A percentile compares a stretch with the other conserved stretches of the same genome.
These are phyloP conservation scores for Colletotrichum siamense DNA, from an alignment of 2,329 filamentous ascomycete genomes.

Conservation along the genomic window DNA sequence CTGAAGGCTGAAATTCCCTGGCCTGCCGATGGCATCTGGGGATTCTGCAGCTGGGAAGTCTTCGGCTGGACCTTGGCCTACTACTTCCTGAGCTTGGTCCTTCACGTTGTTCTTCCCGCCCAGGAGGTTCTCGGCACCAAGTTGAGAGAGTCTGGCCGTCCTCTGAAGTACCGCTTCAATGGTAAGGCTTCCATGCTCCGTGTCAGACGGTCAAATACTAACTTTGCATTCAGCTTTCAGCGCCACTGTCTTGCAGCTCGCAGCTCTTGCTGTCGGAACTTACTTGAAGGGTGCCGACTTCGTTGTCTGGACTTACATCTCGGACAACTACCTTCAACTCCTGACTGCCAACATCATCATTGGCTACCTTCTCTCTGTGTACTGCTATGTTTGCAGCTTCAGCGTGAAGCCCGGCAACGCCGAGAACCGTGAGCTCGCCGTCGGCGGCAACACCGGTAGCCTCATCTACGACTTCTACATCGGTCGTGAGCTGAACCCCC, in stretches of 20 bases:
- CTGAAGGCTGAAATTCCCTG: conserved; percentile 80
- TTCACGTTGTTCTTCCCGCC: conserved; percentile 78
- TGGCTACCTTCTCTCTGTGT: conserved; percentile 62
- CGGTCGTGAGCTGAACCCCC: conserved; percentile 76
- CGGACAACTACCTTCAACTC: conserved; percentile 72
- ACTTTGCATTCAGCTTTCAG: neutral
- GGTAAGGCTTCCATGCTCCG: conserved; percentile 42
- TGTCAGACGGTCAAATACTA: neutral
- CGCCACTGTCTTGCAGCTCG: conserved; percentile 10
- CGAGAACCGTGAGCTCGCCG: conserved; percentile 67
- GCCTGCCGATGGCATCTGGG: conserved; percentile 70
- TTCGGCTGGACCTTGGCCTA: conserved; percentile 74
- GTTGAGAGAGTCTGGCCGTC: conserved; percentile 67
- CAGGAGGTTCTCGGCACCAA: conserved; percentile 70
- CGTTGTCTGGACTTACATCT: conserved; percentile 74
- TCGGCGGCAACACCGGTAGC: conserved; percentile 71
- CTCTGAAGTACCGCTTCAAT: conserved; percentile 81
- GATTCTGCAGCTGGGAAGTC: conserved; percentile 70
- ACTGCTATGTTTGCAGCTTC: conserved; percentile 70
- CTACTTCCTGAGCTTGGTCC: conserved; percentile 73
- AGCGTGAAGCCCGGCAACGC: conserved; percentile 65
- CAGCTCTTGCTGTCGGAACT: conserved; percentile 56
- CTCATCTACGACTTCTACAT: conserved; percentile 80
- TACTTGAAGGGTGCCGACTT: conserved; percentile 69
- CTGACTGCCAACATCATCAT: conserved; percentile 71